These are phyloP conservation scores for Candida maltosa DNA, from an alignment of 805 yeast genomes.

Conservation along the genomic window DNA sequence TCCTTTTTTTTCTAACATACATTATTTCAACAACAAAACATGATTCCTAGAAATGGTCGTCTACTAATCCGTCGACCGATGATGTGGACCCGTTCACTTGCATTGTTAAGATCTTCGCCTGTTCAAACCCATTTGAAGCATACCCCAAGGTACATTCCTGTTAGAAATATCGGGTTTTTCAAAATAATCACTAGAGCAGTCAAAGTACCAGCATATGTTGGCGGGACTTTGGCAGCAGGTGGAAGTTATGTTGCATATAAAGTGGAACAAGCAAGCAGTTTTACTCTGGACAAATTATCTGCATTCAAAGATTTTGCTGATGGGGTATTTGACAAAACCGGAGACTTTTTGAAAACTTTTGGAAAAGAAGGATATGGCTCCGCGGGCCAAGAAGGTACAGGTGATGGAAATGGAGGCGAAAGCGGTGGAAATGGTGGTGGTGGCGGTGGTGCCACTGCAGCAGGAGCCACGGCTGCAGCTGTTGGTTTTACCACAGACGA, in stretches of 20 bases:
- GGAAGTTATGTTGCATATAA: constrained; percentile 91
- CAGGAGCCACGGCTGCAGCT: constrained; percentile 56
- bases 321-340: constrained; percentile 46
- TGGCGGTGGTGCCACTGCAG: constrained; percentile 33
- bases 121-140: background rate
- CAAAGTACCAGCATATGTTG: constrained; percentile 75
- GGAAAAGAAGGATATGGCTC: constrained; percentile 9
- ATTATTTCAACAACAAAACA: no score
- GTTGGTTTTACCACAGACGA: constrained; percentile 37
- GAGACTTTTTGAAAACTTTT: constrained; percentile 39
- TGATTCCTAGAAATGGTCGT: no score
- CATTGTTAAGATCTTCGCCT: background rate
- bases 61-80: no score
- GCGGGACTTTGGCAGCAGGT: constrained; percentile 92
- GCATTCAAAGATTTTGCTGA: constrained; percentile 62
- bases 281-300: constrained; percentile 63
- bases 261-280: constrained; percentile 78
- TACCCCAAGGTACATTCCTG: constrained; percentile 1
- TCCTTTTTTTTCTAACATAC: no score
- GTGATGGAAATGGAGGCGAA: constrained; percentile 24
- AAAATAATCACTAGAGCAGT: constrained; percentile 53
- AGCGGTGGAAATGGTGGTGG: constrained; percentile 14
- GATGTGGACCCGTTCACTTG: background rate
- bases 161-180: constrained; percentile 32
- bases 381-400: constrained; percentile 16